Base-by-base conservation (phyloP, 352 stramenopile species). In the Thraustochytrium sp. region DNA sequence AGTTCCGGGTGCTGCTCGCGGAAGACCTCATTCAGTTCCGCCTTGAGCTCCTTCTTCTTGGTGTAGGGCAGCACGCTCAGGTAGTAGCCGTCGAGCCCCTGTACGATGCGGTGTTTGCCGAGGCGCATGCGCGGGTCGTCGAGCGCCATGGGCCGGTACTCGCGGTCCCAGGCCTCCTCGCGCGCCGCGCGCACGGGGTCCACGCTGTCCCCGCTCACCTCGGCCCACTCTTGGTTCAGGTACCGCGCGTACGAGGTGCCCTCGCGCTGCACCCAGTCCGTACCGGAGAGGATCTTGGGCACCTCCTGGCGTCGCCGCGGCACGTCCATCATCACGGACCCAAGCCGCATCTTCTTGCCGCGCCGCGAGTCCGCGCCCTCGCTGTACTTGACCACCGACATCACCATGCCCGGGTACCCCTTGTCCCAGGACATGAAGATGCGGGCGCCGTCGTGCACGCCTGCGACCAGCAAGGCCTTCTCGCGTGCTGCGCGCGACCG, bases 1-100 rank as follows among this genome's bases (percentile, higher is more conserved):
- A 96, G 89, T 91, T 91, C 93, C 37, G 90, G 89, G 85, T 96
- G 92, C 85, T 94, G 93, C 75, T 96, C 90, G n/a, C 91, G 89
- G 76, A 95, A 96, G 80, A 95, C 94, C 68, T 94, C 90, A 85
- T 96, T 96, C 2, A 96, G 86, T 77, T 96, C 89, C 76, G 91
- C 90, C 86, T 94, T 95, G 64, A 95, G 88, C n/a, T 94, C 92
- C 64, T 95, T 87, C 21, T 91, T 92, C 82, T 95, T 94, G 76
- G 94, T 92, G 82, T 94, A 95, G 11, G 93, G 88, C 64, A 95
- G 54, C n/a, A 94, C 94, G 64, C 90, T 94, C 63, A 90, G 93
- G 61, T 94, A 89, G 36, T 94, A 88, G 0, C 91, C 91, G 0
- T 91, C 91, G 16, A 95, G 90, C 73, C 90, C 93, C 85, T 94